phyloP scores from a whole-genome alignment of 306 rosid genomes.

The Fagus sylvatica region DNA sequence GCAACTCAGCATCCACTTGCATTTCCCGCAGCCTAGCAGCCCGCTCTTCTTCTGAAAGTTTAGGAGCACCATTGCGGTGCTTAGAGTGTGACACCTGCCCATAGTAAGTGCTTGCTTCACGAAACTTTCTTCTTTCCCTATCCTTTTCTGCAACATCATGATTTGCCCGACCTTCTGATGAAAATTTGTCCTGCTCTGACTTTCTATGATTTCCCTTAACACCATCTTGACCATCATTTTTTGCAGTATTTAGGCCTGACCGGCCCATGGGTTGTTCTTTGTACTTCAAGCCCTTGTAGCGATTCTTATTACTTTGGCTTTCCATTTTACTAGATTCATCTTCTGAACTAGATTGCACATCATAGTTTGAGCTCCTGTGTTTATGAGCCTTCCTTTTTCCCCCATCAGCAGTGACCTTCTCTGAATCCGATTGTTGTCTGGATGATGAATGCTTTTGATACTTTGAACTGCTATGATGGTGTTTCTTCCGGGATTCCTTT shows the following conservation, averaged over 20 bases:
- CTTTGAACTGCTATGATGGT: slow-evolving; percentile 56
- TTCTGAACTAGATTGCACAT: slow-evolving; percentile 37
- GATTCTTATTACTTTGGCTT: slow-evolving; percentile 28
- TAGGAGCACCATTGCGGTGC: slow-evolving; percentile 60
- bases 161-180: slow-evolving; percentile 37
- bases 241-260: slow-evolving; percentile 36
- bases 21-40: slow-evolving; percentile 80
- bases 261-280: slow-evolving; percentile 35
- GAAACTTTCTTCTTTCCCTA: slow-evolving; percentile 31
- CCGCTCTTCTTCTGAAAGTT: slow-evolving; percentile 84
- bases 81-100: slow-evolving; percentile 44
- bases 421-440: slow-evolving; percentile 41
- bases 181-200: slow-evolving; percentile 42
- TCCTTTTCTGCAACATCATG: slow-evolving; percentile 30
- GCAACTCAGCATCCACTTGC: slow-evolving; percentile 92
- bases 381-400: slow-evolving; percentile 38
- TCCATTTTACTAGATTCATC: slow-evolving; percentile 34
- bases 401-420: slow-evolving; percentile 44
- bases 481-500: slow-evolving; percentile 62
- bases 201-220: slow-evolving; percentile 45
- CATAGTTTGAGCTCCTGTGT: slow-evolving; percentile 32
- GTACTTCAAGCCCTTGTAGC: slow-evolving; percentile 32
- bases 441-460: slow-evolving; percentile 39
- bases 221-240: slow-evolving; percentile 26
- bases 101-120: slow-evolving; percentile 32